These are phyloP conservation scores for Antrodiella citrinella DNA, from an alignment of 768 basidiomycete species.

Conservation along the genomic window DNA sequence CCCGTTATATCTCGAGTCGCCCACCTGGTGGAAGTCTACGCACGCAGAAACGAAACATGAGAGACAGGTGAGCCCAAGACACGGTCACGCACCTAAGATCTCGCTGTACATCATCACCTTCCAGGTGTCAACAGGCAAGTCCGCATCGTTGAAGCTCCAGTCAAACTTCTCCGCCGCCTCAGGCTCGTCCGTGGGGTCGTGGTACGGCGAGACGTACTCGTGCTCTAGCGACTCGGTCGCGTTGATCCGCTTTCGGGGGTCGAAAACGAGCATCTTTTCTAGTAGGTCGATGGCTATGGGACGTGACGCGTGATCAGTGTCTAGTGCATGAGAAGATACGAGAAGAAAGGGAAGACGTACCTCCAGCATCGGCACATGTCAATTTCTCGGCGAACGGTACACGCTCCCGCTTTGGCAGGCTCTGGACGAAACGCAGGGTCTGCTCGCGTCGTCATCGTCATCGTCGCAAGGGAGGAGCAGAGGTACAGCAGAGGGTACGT, in stretches of 20 bases:
- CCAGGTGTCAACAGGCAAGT: conserved; percentile 99
- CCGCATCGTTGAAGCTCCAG: conserved; percentile 99
- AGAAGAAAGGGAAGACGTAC: conserved; percentile 34
- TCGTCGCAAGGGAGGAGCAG: no score
- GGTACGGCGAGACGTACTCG: conserved; percentile 94
- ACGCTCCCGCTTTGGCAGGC: conserved; percentile 90
- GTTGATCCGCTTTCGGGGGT: conserved; percentile 94
- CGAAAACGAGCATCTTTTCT: conserved; percentile 99
- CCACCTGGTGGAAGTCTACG: conserved; percentile 77
- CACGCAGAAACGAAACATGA: conserved; percentile 1
- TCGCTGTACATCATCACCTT: conserved; percentile 99
- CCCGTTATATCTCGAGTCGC: conserved; percentile 37
- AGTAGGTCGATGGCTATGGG: conserved; percentile 80
- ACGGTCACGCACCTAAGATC: conserved; percentile 65
- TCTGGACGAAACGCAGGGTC: conserved; percentile 99
- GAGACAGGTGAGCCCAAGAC: not conserved
- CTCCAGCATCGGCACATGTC: conserved; percentile 77
- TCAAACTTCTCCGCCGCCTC: conserved; percentile 91
- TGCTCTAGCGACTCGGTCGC: conserved; percentile 86
- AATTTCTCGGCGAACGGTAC: conserved; percentile 95
- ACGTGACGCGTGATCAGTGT: not conserved
- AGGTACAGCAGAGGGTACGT: no score
- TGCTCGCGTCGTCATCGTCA: conserved; percentile 25
- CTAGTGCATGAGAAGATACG: not conserved
- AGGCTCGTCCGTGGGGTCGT: conserved; percentile 97